Evolutionary conservation across 2,329 filamentous ascomycete genomes (phyloP).

Genomic region (Phaeoacremonium minimum): DNA sequence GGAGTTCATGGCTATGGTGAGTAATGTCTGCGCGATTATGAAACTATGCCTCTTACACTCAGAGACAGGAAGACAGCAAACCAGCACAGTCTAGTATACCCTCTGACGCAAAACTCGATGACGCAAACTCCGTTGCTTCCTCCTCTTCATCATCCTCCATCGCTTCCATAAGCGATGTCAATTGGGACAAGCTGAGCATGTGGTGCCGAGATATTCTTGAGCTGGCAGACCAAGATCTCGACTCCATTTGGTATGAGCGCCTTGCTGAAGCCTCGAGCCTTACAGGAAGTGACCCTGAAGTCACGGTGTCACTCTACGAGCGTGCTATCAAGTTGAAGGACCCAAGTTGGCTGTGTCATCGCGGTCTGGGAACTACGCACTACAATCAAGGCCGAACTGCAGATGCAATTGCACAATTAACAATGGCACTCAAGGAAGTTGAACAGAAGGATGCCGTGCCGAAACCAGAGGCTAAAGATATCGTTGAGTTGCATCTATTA

Average conservation of each 20-base stretch:
- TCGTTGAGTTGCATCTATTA: slow-evolving; percentile 10
- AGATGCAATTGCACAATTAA: not conserved
- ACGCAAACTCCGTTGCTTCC: not conserved
- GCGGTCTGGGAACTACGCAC: not conserved
- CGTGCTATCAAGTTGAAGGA: slow-evolving; percentile 8
- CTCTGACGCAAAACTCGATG: not conserved
- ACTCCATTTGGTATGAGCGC: slow-evolving; percentile 18
- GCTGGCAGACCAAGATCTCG: slow-evolving; percentile 8
- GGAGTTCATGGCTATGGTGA: not conserved
- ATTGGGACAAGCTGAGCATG: slow-evolving; percentile 9
- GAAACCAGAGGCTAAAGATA: slow-evolving; percentile 8
- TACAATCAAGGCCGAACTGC: not conserved
- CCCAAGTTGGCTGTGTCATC: slow-evolving; percentile 6
- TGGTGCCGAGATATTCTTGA: slow-evolving; percentile 11
- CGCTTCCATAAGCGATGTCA: too few species aligned
- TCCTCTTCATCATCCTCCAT: not conserved
- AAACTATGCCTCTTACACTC: too few species aligned
- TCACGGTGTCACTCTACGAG: slow-evolving; percentile 8
- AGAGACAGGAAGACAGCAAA: not conserved
- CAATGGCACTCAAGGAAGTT: slow-evolving; percentile 6
- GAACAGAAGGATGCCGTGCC: slow-evolving; percentile 7
- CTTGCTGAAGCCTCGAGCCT: slow-evolving; percentile 9
- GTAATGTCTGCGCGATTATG: not conserved
- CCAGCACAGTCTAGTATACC: not conserved
- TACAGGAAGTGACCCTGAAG: not conserved